These are phyloP conservation scores for Actinidia arguta DNA, from an alignment of 179 eudicot genomes.

Conservation along the genomic window DNA sequence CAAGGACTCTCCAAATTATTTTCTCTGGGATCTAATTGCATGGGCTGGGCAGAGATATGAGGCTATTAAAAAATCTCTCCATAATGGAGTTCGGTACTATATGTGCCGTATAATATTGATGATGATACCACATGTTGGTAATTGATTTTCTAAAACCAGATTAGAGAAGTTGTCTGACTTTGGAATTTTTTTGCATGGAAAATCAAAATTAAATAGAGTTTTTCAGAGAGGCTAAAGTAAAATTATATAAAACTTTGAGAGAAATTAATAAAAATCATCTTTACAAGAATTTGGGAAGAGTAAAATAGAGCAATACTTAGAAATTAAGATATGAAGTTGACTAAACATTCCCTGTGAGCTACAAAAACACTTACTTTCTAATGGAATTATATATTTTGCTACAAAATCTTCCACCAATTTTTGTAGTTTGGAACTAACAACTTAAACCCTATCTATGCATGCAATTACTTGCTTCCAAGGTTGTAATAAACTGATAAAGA, in stretches of 20 bases:
- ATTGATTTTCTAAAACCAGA: not conserved
- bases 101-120: no score
- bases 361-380: not conserved
- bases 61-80: no score
- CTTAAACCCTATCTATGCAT: not conserved
- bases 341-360: not conserved
- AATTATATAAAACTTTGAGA: not conserved
- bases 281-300: no score
- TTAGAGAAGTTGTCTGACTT: not conserved
- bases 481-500: constrained; percentile 6
- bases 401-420: not conserved
- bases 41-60: no score
- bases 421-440: not conserved
- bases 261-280: not conserved
- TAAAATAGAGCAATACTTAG: no score
- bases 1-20: no score
- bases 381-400: not conserved
- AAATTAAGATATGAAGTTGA: no score
- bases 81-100: no score
- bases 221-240: not conserved
- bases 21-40: no score
- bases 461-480: not conserved
- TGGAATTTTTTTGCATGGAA: no score
- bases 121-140: no score
- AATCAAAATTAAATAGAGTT: no score